Evolutionary conservation across 352 stramenopile genomes (phyloP).

Genomic region (Lagenidium giganteum): DNA sequence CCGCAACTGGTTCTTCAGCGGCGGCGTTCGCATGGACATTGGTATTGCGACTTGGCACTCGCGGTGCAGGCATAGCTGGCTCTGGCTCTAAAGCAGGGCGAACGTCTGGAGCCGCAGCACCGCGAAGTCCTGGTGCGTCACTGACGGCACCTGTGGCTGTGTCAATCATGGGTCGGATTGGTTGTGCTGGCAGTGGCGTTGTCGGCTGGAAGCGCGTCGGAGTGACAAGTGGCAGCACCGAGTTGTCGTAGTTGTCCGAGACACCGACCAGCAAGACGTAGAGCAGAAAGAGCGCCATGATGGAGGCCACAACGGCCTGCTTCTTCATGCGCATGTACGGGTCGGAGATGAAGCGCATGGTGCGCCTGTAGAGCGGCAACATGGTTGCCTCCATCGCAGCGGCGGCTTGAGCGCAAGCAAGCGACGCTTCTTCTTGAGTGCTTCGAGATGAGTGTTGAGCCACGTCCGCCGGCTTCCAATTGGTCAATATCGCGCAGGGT

Average conservation of each 20-base stretch:
- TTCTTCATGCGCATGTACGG: conserved; percentile 63
- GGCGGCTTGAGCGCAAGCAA: no score
- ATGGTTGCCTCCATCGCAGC: no score
- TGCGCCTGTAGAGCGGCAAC: conserved; percentile 63
- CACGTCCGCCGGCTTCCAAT: no score
- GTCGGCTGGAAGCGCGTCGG: no score
- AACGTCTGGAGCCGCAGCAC: no score
- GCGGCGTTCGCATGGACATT: background rate
- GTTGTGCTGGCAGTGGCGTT: background rate
- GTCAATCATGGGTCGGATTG: background rate
- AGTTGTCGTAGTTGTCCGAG: conserved; percentile 12
- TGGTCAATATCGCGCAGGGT: no score
- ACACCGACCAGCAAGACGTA: conserved; percentile 47
- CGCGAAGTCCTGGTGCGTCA: background rate
- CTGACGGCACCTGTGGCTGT: background rate
- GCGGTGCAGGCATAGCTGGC: no score
- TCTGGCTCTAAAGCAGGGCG: no score
- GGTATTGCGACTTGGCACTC: no score
- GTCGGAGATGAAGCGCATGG: conserved; percentile 49
- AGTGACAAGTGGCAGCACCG: conserved; percentile 4
- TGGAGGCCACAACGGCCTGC: conserved; percentile 24
- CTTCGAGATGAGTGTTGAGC: background rate
- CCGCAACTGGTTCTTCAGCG: background rate
- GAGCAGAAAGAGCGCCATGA: conserved; percentile 45
- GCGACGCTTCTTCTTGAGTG: background rate